Evolutionary conservation across 2,329 filamentous ascomycete species (phyloP).

Genomic region (Beauveria caledonica): DNA sequence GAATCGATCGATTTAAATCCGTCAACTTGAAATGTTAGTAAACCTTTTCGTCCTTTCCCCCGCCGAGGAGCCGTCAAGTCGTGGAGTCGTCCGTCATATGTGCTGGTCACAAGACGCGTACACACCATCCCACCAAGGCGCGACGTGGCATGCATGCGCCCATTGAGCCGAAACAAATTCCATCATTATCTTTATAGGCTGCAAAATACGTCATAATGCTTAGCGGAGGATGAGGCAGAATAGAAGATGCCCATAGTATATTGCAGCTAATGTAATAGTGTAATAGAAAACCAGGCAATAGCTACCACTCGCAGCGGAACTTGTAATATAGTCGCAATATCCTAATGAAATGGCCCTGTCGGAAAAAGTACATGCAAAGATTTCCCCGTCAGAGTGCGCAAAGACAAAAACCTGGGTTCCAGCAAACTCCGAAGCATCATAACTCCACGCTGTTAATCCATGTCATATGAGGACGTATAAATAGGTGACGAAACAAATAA

Average conservation of each 20-base stretch:
- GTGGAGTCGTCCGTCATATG: background rate
- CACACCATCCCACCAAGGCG: background rate
- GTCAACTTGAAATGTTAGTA: no score
- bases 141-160: background rate
- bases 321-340: background rate
- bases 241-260: background rate
- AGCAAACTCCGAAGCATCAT: conserved; percentile 7
- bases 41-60: no score
- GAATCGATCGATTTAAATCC: no score
- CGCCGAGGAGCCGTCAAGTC: background rate
- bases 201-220: no score
- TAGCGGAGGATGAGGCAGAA: background rate
- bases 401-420: background rate
- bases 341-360: background rate
- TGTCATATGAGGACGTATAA: conserved; percentile 2
- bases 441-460: conserved; percentile 10
- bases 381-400: background rate
- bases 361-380: background rate
- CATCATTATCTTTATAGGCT: background rate
- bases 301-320: background rate
- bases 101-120: background rate
- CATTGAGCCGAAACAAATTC: background rate
- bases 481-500: background rate
- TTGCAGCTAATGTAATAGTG: conserved; percentile 1
- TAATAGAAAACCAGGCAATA: background rate